Base-by-base conservation (phyloP, 495 filamentous ascomycete genomes). In the Lasiosphaeriaceae sp. region DNA sequence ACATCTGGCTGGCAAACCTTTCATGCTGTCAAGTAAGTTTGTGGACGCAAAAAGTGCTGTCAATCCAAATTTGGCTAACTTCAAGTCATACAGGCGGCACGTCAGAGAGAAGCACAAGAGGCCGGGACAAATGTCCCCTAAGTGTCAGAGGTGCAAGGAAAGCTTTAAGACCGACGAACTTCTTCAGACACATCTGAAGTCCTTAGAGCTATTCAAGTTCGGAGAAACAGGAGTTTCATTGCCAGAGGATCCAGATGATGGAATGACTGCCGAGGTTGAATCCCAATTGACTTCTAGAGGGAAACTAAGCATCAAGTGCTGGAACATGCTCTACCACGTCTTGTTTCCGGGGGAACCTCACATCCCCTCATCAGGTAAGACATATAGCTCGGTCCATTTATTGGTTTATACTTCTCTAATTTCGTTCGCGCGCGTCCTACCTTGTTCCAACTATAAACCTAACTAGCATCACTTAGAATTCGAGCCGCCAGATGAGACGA, bases 401-500 rank as follows among this genome's bases (percentile, higher is more conserved):
- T n/a, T n/a, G n/a, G n/a, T n/a, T n/a, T n/a, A n/a, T n/a, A n/a
- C n/a, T n/a, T n/a, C n/a, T n/a, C n/a, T n/a, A n/a, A n/a, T n/a
- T n/a, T n/a, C n/a, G n/a, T n/a, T n/a, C n/a, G n/a, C n/a, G n/a
- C n/a, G n/a, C n/a, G n/a, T n/a, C n/a, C n/a, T n/a, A n/a, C 37
- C 22, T 50, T 7, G 9, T 19, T 31, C 34, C 22, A 31, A 34
- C 17, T 20, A 14, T 29, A 20, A 20, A 52, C 16, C 50, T 52
- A 23, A 52, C 20, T 11, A 20, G 6, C 22, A 14, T 9, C 16
- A 50, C 6, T 22, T 22, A 53, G 50, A 43, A 16, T 53, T 53
- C 21, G 50, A 53, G 22, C 50, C 50, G 4, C 50, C 50, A 17
- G 50, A 53, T 2, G 50, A 53, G 50, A 44, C 50, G 31, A 39